Percentiles rank a stretch among this genome's conserved stretches.
Evolutionary conservation across 768 basidiomycete species (phyloP).

Genomic region (Pulveroboletus sp.): DNA sequence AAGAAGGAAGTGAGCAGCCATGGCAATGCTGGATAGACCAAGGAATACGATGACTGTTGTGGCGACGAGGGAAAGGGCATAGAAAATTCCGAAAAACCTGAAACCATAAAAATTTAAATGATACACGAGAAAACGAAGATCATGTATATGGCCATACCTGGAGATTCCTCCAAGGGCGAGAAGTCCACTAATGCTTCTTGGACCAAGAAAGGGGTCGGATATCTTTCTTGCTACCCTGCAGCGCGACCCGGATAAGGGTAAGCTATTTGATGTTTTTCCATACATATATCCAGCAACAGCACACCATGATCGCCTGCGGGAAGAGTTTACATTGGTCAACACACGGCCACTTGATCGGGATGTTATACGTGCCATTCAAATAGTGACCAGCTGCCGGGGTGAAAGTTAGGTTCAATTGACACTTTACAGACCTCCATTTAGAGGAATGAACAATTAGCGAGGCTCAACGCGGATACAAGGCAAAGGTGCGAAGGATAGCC

Average conservation of each 20-base stretch:
- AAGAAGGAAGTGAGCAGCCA: constrained; percentile 60
- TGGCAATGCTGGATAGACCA: constrained; percentile 59
- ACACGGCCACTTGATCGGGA: background rate
- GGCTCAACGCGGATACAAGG: too few species aligned
- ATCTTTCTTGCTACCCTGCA: constrained; percentile 40
- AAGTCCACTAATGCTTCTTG: constrained; percentile 60
- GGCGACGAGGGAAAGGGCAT: too few species aligned
- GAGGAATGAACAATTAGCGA: too few species aligned
- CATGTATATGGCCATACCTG: constrained; percentile 49
- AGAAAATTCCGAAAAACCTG: constrained; percentile 74
- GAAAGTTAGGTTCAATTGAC: background rate
- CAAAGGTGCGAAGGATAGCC: too few species aligned
- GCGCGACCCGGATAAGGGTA: too few species aligned
- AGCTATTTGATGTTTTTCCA: constrained; percentile 18
- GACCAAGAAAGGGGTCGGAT: constrained; percentile 64
- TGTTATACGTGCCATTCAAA: constrained; percentile 51
- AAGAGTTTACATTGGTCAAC: background rate
- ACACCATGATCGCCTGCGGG: constrained; percentile 47
- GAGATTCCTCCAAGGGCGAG: constrained; percentile 57
- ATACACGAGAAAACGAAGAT: background rate
- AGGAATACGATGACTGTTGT: constrained; percentile 77
- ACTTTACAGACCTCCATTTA: constrained; percentile 45
- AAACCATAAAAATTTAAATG: constrained; percentile 21
- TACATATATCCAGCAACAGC: constrained; percentile 54
- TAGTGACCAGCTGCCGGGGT: constrained; percentile 47